Percentiles rank a stretch among this genome's conserved stretches.
Evolutionary conservation across 192 early-diverging fungal species (phyloP).

Genomic region (Entomortierella beljakovae): DNA sequence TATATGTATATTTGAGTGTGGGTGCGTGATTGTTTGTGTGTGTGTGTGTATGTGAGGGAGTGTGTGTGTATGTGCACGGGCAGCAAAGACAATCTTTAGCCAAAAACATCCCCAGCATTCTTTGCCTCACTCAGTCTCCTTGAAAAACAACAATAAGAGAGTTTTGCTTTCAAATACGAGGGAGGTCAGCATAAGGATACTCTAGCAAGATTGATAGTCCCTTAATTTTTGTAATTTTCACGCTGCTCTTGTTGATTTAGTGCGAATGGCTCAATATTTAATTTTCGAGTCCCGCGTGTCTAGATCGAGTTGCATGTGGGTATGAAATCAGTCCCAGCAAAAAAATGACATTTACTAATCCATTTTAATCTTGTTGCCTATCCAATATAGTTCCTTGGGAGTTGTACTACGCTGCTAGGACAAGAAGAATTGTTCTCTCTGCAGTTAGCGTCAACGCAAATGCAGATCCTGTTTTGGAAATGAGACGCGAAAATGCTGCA

Average conservation of each 20-base stretch:
- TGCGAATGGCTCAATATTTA: background rate
- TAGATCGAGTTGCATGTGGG: conserved; percentile 9
- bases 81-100: too few relatives aligned
- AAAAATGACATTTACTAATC: conserved; percentile 4
- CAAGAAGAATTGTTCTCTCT: conserved; percentile 52
- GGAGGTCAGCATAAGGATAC: too few relatives aligned
- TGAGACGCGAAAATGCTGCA: conserved; percentile 40
- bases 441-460: conserved; percentile 38
- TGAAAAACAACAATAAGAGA: too few relatives aligned
- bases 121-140: too few relatives aligned
- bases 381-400: conserved; percentile 65
- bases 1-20: too few relatives aligned
- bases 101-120: background rate
- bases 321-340: too few relatives aligned
- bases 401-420: conserved; percentile 65
- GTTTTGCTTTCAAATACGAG: too few relatives aligned
- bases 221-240: background rate
- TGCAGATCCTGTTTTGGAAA: conserved; percentile 47
- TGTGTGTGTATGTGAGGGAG: too few relatives aligned
- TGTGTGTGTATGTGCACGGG: too few relatives aligned
- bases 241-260: conserved; percentile 2
- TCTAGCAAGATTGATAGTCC: too few relatives aligned
- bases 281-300: conserved; percentile 12
- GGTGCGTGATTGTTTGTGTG: too few relatives aligned
- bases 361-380: background rate